These are phyloP conservation scores for Zygosaccharomyces pseudobailii DNA, from an alignment of 1,139 yeast genomes.

Conservation along the genomic window DNA sequence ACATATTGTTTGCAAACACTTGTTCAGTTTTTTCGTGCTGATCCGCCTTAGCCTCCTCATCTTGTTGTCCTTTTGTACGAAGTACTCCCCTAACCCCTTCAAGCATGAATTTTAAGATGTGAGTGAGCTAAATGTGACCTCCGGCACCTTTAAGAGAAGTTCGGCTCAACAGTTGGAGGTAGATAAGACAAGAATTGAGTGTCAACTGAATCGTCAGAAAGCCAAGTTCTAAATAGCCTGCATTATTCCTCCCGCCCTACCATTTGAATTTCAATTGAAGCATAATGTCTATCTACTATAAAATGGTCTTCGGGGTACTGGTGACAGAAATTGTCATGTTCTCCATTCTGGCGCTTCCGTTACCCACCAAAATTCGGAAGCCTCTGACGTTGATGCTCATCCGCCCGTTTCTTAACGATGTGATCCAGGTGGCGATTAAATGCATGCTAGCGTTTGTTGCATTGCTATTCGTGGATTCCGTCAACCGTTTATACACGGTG, in stretches of 20 bases:
- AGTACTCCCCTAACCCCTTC: too few relatives aligned
- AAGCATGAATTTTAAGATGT: too few relatives aligned
- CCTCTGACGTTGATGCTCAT: slow-evolving; percentile 60
- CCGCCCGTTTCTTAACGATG: slow-evolving; percentile 65
- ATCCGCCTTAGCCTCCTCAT: too few relatives aligned
- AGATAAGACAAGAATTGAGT: too few relatives aligned
- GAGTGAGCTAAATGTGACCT: too few relatives aligned
- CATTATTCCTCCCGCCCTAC: not conserved
- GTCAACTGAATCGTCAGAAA: too few relatives aligned
- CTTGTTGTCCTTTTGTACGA: too few relatives aligned
- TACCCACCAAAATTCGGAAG: slow-evolving; percentile 71
- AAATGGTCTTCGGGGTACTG: slow-evolving; percentile 60
- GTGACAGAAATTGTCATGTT: slow-evolving; percentile 78
- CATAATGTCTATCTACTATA: slow-evolving; percentile 32
- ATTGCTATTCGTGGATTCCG: slow-evolving; percentile 81
- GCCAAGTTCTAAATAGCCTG: too few relatives aligned
- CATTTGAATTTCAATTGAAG: not conserved
- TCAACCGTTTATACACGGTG: slow-evolving; percentile 74
- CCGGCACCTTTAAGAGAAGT: too few relatives aligned
- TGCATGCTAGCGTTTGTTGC: slow-evolving; percentile 81
- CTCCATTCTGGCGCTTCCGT: slow-evolving; percentile 75
- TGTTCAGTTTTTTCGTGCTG: too few relatives aligned
- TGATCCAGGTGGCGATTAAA: slow-evolving; percentile 71
- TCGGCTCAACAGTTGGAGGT: too few relatives aligned
- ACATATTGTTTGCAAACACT: too few relatives aligned